phyloP scores from a whole-genome alignment of 257 asterid species.

The Solanum pinnatisectum region DNA sequence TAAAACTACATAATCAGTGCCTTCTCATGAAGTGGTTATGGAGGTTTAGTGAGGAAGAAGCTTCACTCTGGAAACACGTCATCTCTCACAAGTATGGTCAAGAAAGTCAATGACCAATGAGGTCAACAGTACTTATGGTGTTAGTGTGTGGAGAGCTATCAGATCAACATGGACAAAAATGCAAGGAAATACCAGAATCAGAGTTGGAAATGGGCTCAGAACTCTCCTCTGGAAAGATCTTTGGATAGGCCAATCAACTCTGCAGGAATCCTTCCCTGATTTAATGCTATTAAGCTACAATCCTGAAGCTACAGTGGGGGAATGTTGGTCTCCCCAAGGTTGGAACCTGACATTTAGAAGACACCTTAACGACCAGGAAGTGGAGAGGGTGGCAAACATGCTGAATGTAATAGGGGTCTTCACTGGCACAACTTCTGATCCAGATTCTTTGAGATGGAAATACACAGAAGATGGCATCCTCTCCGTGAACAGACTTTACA shows the following conservation, averaged over 20 bases:
- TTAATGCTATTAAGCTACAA: neutral
- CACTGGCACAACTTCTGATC: neutral
- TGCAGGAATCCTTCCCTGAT: neutral
- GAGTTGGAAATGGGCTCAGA: neutral
- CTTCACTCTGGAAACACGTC: neutral
- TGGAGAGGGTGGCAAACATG: neutral
- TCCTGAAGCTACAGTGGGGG: neutral
- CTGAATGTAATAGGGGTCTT: neutral
- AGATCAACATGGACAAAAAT: neutral
- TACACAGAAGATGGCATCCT: neutral
- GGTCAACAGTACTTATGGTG: neutral
- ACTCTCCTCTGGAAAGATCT: neutral
- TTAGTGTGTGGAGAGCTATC: neutral
- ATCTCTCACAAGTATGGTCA: neutral
- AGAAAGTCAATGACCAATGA: neutral
- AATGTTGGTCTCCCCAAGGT: neutral
- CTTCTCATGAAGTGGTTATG: neutral
- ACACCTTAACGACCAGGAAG: neutral
- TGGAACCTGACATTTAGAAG: neutral
- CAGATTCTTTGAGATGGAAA: neutral
- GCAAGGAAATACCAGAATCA: neutral
- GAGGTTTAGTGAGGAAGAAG: neutral
- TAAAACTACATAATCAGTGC: neutral
- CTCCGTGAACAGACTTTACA: neutral
- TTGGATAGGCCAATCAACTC: neutral